These are phyloP conservation scores for Suaeda aralocaspica DNA, from an alignment of 148 eudicot species.

Conservation along the genomic window DNA sequence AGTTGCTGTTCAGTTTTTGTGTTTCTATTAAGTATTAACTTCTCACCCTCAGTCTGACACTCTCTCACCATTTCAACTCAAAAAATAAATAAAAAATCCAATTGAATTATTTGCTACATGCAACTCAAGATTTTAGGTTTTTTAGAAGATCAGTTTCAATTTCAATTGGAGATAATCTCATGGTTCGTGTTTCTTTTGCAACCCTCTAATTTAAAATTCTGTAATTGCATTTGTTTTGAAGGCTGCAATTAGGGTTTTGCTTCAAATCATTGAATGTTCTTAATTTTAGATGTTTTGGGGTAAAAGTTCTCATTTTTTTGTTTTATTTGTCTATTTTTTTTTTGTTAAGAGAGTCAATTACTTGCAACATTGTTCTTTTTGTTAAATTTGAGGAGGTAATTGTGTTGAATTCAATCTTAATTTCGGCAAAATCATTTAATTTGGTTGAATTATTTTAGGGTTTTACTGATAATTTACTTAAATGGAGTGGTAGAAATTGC, in stretches of 20 bases:
- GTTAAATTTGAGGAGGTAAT: neutral
- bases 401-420: neutral
- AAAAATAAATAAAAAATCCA: neutral
- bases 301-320: neutral
- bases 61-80: neutral
- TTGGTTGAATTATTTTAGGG: too few species aligned
- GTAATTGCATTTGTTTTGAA: neutral
- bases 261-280: neutral
- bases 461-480: too few species aligned
- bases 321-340: neutral
- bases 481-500: neutral
- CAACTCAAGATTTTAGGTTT: neutral
- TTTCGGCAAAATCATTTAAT: too few species aligned
- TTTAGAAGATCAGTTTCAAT: neutral
- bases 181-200: conserved; percentile 9
- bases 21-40: neutral
- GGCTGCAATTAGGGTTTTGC: conserved; percentile 15
- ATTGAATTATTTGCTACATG: conserved; percentile 3
- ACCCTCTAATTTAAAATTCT: neutral
- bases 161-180: neutral
- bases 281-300: neutral
- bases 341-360: neutral
- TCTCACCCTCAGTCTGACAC: too few species aligned
- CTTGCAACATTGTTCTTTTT: neutral
- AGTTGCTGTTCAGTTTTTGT: too few species aligned